Base-by-base conservation (phyloP, 2,329 filamentous ascomycete genomes). In the Zelopaecilomyces penicillatus region DNA sequence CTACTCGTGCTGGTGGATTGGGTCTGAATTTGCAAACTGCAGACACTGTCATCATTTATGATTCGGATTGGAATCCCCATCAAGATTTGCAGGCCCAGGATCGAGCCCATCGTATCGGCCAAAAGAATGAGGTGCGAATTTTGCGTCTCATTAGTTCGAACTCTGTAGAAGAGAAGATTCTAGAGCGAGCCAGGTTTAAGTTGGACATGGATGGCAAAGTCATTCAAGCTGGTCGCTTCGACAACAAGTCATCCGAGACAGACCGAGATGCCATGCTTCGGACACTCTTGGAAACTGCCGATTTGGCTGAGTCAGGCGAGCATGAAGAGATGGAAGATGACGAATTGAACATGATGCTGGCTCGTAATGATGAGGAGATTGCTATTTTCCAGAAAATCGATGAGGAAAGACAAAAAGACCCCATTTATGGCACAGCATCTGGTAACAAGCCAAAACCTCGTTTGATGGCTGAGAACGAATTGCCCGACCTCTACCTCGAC, bases 121-220 rank as follows among this genome's bases (percentile, higher is more conserved):
- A 98, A 66, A 98, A 98, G 82, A 98, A 98, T 57, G 93, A 98
- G 66, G 93, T 98, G 45, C 86, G 93, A 57, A 98, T 98, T 63
- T 70, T 98, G 48, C 84, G 93, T 65, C 75, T 98, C 37, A 97
- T 98, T 65, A 96, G 85, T 53, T 94, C 89, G 7, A 95, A 95
- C 58, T 97, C 93, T 0, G 90, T 98, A 3, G 93, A 98, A 67
- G 93, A 98, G 67, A 96, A 97, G 74, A 98, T 98, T 61, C 73
- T 98, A 42, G 93, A 97, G 65, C 85, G 91, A 63, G 93, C 93
- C 3, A 85, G 95, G 54, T 98, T 85, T 78, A 98, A 98, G 76
- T 78, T 98, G 52, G 91, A 97, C 65, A 96, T 98, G 85, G 93
- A 98, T 61, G 91, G 93, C 70, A 98, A 98, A 67, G 90, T 98